A percentile compares a stretch with the other conserved stretches of the same genome.
Conservation (phyloP, 345 rosid genomes). For the Euphorbia peplus region DNA sequence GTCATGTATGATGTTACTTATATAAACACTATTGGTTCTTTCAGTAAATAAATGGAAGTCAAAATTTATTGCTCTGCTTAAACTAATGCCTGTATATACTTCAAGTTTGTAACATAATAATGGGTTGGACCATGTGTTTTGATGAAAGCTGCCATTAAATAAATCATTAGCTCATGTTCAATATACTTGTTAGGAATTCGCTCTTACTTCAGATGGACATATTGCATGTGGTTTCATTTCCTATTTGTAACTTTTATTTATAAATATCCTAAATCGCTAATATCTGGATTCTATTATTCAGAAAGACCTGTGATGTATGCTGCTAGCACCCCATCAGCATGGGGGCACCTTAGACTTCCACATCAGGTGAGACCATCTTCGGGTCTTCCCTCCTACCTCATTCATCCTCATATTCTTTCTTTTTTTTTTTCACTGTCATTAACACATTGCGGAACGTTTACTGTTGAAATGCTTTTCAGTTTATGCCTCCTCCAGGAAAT, state of each 20-base stretch:
- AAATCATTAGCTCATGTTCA: no score
- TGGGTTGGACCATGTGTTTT: no score
- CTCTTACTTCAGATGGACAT: no score
- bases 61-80: background rate
- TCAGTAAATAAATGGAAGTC: background rate
- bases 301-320: conserved; percentile 61
- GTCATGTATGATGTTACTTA: background rate
- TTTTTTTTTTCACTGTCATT: background rate
- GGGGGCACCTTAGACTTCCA: conserved; percentile 54
- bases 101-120: no score
- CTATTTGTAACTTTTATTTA: background rate
- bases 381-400: background rate
- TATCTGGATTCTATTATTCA: conserved; percentile 24
- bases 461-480: conserved; percentile 29
- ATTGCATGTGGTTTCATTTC: no score
- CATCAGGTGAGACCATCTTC: conserved; percentile 47
- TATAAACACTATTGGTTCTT: background rate
- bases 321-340: conserved; percentile 45
- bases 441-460: background rate
- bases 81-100: background rate
- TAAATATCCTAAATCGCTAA: background rate
- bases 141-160: no score
- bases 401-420: background rate
- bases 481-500: conserved; percentile 31
- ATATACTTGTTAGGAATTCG: no score